These are phyloP conservation scores for Hamigera avellanea DNA, from an alignment of 495 filamentous ascomycete genomes.

Conservation along the genomic window DNA sequence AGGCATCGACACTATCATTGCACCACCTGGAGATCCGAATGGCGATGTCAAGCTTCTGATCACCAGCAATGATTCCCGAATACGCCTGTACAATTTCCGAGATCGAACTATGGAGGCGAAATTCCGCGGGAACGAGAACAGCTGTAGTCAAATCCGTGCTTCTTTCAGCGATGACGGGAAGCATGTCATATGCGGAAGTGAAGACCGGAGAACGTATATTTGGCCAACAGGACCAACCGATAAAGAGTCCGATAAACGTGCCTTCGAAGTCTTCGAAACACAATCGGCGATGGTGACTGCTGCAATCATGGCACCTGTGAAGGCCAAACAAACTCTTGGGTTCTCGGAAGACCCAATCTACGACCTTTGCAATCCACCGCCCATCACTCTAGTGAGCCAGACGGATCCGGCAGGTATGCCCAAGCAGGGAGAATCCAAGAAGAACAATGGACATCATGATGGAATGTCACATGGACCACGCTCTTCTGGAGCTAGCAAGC, in stretches of 20 bases:
- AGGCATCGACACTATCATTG: conserved; percentile 67
- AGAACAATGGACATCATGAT: conserved; percentile 10
- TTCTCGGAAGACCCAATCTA: conserved; percentile 85
- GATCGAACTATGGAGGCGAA: conserved; percentile 81
- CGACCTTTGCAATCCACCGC: conserved; percentile 92
- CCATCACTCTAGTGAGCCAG: conserved; percentile 70
- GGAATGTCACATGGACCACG: conserved; percentile 10
- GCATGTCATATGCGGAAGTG: conserved; percentile 87
- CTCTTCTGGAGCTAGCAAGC: conserved; percentile 36
- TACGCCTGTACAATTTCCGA: conserved; percentile 79
- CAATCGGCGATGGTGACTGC: conserved; percentile 82
- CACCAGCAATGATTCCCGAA: conserved; percentile 89
- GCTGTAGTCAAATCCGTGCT: conserved; percentile 84
- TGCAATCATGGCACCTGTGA: conserved; percentile 70
- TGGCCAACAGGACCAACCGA: conserved; percentile 60
- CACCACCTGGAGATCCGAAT: conserved; percentile 48
- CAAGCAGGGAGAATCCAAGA: conserved; percentile 13
- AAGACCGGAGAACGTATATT: conserved; percentile 80
- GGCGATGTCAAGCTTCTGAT: conserved; percentile 78
- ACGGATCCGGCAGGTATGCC: conserved; percentile 43
- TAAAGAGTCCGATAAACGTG: conserved; percentile 64
- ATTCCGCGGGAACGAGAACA: conserved; percentile 85
- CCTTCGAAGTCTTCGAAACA: conserved; percentile 80
- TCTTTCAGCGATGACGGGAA: conserved; percentile 78
- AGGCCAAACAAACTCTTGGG: conserved; percentile 64